These are phyloP conservation scores for Abrus precatorius DNA, from an alignment of 306 rosid species.

Conservation along the genomic window DNA sequence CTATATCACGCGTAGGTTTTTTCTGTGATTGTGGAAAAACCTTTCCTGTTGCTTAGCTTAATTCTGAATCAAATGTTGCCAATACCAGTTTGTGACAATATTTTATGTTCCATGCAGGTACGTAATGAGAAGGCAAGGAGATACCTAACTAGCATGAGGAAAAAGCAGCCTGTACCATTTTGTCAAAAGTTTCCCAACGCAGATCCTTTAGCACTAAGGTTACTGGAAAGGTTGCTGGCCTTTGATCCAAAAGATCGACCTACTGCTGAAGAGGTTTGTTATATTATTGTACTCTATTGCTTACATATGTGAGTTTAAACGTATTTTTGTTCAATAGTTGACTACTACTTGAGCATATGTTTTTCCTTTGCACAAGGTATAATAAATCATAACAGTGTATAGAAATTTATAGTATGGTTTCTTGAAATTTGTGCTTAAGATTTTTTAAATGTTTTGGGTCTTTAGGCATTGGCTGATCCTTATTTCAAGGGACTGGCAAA, in stretches of 20 bases:
- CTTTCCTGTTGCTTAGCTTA: background rate
- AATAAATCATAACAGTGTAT: slow-evolving; percentile 32
- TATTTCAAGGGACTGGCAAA: slow-evolving; percentile 88
- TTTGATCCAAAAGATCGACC: slow-evolving; percentile 98
- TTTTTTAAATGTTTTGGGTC: slow-evolving; percentile 32
- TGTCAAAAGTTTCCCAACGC: slow-evolving; percentile 88
- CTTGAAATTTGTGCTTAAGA: slow-evolving; percentile 11
- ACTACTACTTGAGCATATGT: background rate
- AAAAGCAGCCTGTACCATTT: slow-evolving; percentile 79
- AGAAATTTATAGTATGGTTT: slow-evolving; percentile 17
- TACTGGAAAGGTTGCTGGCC: slow-evolving; percentile 84
- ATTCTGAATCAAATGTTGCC: background rate
- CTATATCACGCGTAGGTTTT: slow-evolving; percentile 84
- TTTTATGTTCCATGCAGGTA: slow-evolving; percentile 63
- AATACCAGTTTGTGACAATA: background rate
- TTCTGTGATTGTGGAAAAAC: background rate
- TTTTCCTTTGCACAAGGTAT: slow-evolving; percentile 5
- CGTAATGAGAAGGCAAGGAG: slow-evolving; percentile 95
- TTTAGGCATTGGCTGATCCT: slow-evolving; percentile 91
- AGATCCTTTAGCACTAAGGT: slow-evolving; percentile 85
- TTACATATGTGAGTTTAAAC: background rate
- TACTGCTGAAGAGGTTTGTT: slow-evolving; percentile 93
- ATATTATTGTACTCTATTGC: background rate
- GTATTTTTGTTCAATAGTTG: slow-evolving; percentile 9
- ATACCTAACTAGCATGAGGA: slow-evolving; percentile 95